Evolutionary conservation across 495 filamentous ascomycete genomes (phyloP), one percentile per base, ranked within the genome.

Genomic region (Mycothermus thermophilus): DNA sequence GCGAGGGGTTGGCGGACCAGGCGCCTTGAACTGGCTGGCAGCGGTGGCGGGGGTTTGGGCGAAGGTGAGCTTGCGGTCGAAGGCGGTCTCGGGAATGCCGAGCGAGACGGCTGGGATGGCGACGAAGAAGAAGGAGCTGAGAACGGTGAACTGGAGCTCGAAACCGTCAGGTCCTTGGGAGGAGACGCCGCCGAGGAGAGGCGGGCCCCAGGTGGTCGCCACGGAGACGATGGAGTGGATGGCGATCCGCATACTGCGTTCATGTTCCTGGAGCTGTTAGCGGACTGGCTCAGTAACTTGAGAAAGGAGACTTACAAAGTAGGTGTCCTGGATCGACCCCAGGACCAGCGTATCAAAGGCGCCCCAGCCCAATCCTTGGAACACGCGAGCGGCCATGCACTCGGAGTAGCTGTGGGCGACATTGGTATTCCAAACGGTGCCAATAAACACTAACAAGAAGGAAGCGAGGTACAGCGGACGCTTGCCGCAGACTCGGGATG

Each of bases 361-460:
- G 19, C 67, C 67, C 67, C 67, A 72, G n/a, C 63, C 66, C 7
- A 69, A 17, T 8, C 64, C 64, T 37, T 70, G 65, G 12, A 70
- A 60, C 13, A 67, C 43, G 20, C 67, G 48, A 11, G 64, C 61
- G 4, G 60, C 50, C 64, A 70, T 63, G 37, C 64, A 64, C 39
- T 66, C 50, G 14, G 36, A 48, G 36, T 61, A 62, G 42, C 49
- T 54, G 35, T 33, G 47, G 21, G 46, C 43, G 7, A 63, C 56
- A 13, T 58, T 54, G 32, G 62, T 69, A 34, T 63, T 68, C 66
- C 63, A 68, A 6, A 62, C 47, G 11, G 54, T 45, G 1, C 61
- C 62, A 17, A 62, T 48, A 14, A 72, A 62, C 33, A 69, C 43
- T n/a, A 62, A 14, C 13, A 57, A 31, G 34, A 55, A 35, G 9